These are phyloP conservation scores for Neoarthrinium moseri DNA, from an alignment of 2,329 filamentous ascomycete species.

Conservation along the genomic window DNA sequence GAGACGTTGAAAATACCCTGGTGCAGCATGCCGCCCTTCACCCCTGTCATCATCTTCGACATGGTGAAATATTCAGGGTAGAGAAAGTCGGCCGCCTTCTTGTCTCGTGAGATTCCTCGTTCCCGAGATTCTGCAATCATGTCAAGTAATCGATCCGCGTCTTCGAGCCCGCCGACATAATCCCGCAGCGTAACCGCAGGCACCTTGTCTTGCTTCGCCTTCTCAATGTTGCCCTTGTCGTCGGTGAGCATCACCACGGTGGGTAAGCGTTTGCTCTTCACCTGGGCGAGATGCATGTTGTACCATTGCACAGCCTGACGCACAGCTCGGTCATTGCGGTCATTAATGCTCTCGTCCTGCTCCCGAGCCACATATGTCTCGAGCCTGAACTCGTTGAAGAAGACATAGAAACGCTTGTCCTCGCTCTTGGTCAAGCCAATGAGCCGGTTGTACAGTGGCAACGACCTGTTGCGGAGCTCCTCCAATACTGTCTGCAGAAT, in stretches of 20 bases:
- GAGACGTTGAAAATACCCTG: constrained; percentile 96
- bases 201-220: constrained; percentile 75
- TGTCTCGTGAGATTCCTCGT: constrained; percentile 61
- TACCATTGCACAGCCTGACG: constrained; percentile 89
- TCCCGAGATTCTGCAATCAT: constrained; percentile 86
- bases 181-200: constrained; percentile 66
- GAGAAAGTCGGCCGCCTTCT: constrained; percentile 65
- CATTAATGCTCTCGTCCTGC: constrained; percentile 85
- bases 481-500: constrained; percentile 95
- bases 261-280: constrained; percentile 62
- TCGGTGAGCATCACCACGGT: constrained; percentile 92
- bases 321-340: constrained; percentile 92
- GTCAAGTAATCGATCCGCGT: constrained; percentile 82
- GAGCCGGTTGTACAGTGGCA: constrained; percentile 92
- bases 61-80: constrained; percentile 88
- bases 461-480: constrained; percentile 88
- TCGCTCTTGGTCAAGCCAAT: constrained; percentile 90
- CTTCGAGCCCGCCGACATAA: constrained; percentile 82
- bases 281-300: constrained; percentile 70
- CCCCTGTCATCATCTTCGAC: constrained; percentile 91
- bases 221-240: constrained; percentile 82
- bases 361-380: constrained; percentile 83
- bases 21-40: constrained; percentile 85
- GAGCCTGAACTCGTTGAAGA: constrained; percentile 96
- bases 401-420: constrained; percentile 96